A percentile compares a stretch with the other conserved stretches of the same genome.
Evolutionary conservation across 2,329 filamentous ascomycete species (phyloP).

Genomic region (Colletotrichum incanum): DNA sequence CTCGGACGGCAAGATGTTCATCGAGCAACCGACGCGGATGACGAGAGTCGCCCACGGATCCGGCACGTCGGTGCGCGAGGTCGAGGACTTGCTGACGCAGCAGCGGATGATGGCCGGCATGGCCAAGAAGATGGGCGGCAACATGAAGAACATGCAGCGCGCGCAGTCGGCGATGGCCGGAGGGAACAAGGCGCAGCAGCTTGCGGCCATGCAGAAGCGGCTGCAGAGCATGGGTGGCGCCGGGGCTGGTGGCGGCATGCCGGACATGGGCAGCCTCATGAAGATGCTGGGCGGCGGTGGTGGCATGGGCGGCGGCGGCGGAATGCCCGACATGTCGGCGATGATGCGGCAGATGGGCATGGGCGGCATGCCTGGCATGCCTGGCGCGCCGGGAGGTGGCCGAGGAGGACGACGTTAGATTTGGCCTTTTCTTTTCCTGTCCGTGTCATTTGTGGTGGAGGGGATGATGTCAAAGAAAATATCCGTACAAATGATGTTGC

Average conservation of each 20-base stretch:
- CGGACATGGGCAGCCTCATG: constrained; percentile 79
- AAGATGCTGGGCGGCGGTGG: constrained; percentile 89
- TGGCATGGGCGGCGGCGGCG: constrained; percentile 76
- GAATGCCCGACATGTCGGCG: constrained; percentile 64
- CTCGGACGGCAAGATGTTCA: constrained; percentile 93
- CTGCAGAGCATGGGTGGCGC: constrained; percentile 92
- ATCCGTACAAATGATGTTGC: constrained; percentile 18
- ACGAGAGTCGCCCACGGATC: constrained; percentile 91
- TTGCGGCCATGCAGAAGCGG: constrained; percentile 97
- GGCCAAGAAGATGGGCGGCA: constrained; percentile 99
- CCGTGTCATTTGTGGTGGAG: neutral
- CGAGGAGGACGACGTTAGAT: constrained; percentile 37
- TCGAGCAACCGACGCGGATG: constrained; percentile 93
- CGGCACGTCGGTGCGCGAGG: constrained; percentile 91
- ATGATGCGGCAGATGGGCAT: constrained; percentile 83
- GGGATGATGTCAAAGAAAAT: constrained; percentile 10
- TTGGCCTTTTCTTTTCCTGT: neutral
- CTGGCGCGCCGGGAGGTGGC: constrained; percentile 35
- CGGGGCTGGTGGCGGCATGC: constrained; percentile 69
- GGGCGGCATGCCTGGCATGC: constrained; percentile 66
- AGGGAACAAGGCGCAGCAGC: constrained; percentile 91
- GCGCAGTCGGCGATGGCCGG: constrained; percentile 93
- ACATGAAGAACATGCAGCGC: constrained; percentile 97
- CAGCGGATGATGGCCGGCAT: constrained; percentile 99
- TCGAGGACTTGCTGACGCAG: constrained; percentile 97